Conservation (phyloP, 495 filamentous ascomycete species). For the Penicillium lagena region DNA sequence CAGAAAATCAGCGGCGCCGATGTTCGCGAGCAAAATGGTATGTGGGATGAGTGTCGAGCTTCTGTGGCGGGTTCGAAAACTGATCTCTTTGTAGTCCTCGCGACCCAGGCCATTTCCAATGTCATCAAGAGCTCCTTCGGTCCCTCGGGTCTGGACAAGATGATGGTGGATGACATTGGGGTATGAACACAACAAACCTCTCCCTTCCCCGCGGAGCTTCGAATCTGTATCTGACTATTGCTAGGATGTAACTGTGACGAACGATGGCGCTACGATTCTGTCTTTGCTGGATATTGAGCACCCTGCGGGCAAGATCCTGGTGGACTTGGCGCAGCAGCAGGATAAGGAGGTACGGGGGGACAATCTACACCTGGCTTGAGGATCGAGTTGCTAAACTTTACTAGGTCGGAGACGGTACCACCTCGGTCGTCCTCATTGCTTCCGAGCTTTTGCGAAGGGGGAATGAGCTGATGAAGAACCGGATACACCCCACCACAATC, state of each 20-base stretch:
- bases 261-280: conserved; percentile 96
- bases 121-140: conserved; percentile 98
- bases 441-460: conserved; percentile 89
- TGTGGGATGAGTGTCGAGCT: conserved; percentile 12
- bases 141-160: conserved; percentile 95
- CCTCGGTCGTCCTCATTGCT: conserved; percentile 94
- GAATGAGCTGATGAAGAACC: conserved; percentile 98
- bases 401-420: conserved; percentile 91
- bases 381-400: conserved; percentile 7
- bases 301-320: conserved; percentile 95
- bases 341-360: conserved; percentile 72
- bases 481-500: conserved; percentile 98
- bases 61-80: conserved; percentile 3
- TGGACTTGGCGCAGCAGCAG: conserved; percentile 96
- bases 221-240: conserved; percentile 18
- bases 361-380: too few species aligned
- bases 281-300: conserved; percentile 94
- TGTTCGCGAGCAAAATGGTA: conserved; percentile 93
- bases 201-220: conserved; percentile 23
- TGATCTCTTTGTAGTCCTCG: conserved; percentile 57
- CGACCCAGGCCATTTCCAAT: conserved; percentile 96
- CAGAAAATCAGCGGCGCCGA: conserved; percentile 92
- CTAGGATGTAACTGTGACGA: conserved; percentile 97
- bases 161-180: conserved; percentile 99
- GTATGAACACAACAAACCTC: conserved; percentile 47